These are phyloP conservation scores for Aspergillus aculeatus DNA, from an alignment of 2,329 filamentous ascomycete species.

Conservation along the genomic window DNA sequence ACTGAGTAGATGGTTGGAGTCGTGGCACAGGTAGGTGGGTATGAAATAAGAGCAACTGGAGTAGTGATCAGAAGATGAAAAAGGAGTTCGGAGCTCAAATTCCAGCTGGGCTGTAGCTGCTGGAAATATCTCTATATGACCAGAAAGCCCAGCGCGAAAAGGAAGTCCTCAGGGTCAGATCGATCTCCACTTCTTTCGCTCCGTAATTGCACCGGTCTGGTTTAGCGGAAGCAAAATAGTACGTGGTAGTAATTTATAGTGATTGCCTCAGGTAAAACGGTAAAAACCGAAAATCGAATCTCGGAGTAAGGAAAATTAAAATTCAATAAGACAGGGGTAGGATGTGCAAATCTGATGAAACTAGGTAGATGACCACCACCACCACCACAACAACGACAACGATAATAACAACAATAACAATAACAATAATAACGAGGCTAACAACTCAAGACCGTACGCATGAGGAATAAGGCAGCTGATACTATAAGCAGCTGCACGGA, in stretches of 20 bases:
- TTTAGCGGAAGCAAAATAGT: conserved; percentile 12
- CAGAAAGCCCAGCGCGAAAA: conserved; percentile 14
- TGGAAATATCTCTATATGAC: conserved; percentile 12
- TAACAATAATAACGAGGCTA: conserved; percentile 8
- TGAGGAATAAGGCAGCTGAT: conserved; percentile 8
- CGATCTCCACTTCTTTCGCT: conserved; percentile 22
- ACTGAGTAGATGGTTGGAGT: not conserved
- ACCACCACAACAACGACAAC: not conserved
- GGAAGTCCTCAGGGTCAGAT: conserved; percentile 24
- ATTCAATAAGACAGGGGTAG: not conserved
- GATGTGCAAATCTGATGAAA: conserved; percentile 7
- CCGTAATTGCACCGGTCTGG: conserved; percentile 13
- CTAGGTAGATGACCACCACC: no score
- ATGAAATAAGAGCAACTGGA: conserved; percentile 7
- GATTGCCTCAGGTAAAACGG: not conserved
- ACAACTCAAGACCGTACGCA: not conserved
- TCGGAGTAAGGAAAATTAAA: not conserved
- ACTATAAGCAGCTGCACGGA: conserved; percentile 5
- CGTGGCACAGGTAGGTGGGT: not conserved
- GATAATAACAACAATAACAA: not conserved
- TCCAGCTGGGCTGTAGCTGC: conserved; percentile 14
- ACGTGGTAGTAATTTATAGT: conserved; percentile 7
- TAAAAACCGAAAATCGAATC: not conserved
- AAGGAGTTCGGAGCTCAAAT: not conserved
- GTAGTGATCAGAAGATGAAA: conserved; percentile 5